Evolutionary conservation across 768 basidiomycete genomes (phyloP), one percentile per base, ranked within the genome.

Genomic region (Amanita inopinata): DNA sequence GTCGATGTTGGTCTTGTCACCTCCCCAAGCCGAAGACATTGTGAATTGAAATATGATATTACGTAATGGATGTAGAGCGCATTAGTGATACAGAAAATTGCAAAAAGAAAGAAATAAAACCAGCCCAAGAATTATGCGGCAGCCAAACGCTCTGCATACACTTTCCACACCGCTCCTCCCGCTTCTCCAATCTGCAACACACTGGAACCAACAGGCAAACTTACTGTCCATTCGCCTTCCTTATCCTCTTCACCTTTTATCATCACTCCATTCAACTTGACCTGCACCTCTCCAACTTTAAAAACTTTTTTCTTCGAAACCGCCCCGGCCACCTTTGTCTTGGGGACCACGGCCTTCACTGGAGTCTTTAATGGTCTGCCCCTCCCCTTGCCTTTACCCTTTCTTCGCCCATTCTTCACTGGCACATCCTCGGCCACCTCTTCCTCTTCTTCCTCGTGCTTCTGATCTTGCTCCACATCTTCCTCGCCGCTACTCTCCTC

Each of bases 141-240:
- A 23, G 36, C 58, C 47, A 63, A 45, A 32, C 76, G 67, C 50
- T 78, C 74, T 32, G 79, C 60, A 55, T 81, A 81, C 17, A 83
- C 65, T 58, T 80, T 84, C 83, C 83, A 86, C 18, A 74, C 57
- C 50, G 76, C 56, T 7, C 82, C 82, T 24, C 74, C 78, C 52
- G 70, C 71, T 62, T 83, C 82, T 24, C 85, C 83, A 18, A 90
- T 61, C 57, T 89, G 87, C 20, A 90, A 56, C 12, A 76, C 61
- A 51, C 75, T 83, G 3, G 65, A 52, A 10, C 87, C 87, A 3
- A 64, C 55, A 1, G 73, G 65, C 12, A 86, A 59, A 12, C 71
- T 69, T 11, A 85, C 61, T 50, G 71, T 69, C 87, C 86, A 89
- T 40, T 70, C 60, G 1, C 73, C 72, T 33, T 64, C 58, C 12